Conservation (phyloP, 2,329 filamentous ascomycete genomes). For the Aspergillus sp. region DNA sequence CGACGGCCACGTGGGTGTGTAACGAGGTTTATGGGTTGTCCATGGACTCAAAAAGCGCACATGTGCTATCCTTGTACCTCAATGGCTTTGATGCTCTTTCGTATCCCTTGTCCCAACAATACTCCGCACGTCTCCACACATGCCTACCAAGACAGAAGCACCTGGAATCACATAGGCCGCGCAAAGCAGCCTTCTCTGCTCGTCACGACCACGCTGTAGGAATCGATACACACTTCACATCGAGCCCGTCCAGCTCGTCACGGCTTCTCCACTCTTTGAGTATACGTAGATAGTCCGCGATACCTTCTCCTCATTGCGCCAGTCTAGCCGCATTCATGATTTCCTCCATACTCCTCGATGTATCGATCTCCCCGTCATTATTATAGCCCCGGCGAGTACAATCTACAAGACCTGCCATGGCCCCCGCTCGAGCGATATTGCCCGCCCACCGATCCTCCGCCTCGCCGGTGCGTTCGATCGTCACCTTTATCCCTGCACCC, state of each 20-base stretch:
- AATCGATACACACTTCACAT: too few relatives aligned
- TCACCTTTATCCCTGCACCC: conserved; percentile 5
- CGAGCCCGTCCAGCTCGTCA: conserved; percentile 32
- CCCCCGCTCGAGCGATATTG: conserved; percentile 45
- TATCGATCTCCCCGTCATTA: conserved; percentile 47
- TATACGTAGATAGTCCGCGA: conserved; percentile 35
- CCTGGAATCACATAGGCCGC: too few relatives aligned
- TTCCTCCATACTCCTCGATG: conserved; percentile 14
- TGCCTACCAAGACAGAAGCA: too few relatives aligned
- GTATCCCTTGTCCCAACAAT: too few relatives aligned
- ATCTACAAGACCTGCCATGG: conserved; percentile 41
- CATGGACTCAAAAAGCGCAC: too few relatives aligned
- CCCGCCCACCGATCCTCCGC: conserved; percentile 56
- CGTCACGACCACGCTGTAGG: too few relatives aligned
- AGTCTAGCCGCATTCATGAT: conserved; percentile 25
- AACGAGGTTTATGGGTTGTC: too few relatives aligned
- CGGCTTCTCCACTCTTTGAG: conserved; percentile 30
- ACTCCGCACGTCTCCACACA: too few relatives aligned
- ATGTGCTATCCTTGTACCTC: too few relatives aligned
- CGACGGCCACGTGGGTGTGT: too few relatives aligned
- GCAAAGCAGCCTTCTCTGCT: too few relatives aligned
- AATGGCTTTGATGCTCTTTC: too few relatives aligned
- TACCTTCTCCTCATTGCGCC: conserved; percentile 37
- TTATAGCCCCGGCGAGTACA: conserved; percentile 64
- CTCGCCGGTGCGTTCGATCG: conserved; percentile 26